Evolutionary conservation across 352 stramenopile species (phyloP), one percentile per base, ranked within the genome.

Genomic region (Pythium myriotylum): DNA sequence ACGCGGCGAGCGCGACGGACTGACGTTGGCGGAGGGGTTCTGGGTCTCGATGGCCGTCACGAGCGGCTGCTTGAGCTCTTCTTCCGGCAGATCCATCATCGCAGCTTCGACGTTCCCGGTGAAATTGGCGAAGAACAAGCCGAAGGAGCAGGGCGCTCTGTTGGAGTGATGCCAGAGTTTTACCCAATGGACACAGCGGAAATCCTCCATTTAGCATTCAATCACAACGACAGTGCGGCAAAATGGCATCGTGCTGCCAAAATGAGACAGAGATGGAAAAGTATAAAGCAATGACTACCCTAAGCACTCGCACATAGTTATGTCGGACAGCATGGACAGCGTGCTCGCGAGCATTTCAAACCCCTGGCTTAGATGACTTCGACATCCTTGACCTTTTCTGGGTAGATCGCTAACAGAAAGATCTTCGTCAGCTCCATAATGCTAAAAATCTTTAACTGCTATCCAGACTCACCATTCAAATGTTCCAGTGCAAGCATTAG

Each of bases 401-500:
- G 59, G 35, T 62, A 23, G 39, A 42, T 54, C 39, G 32, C 55
- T 62, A 19, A n/a, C 9, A 19, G 23, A 46, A 52, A 47, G 9
- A 51, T 24, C 16, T 35, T 35, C n/a, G 26, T 59, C 39, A 65
- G 17, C 24, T n/a, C 47, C 41, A 43, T 9, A 45, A 19, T 20
- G 9, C n/a, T n/a, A n/a, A n/a, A n/a, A n/a, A n/a, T n/a, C n/a
- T n/a, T n/a, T n/a, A n/a, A 19, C 35, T 23, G 12, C 43, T 24
- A 23, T 20, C 35, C 19, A 35, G 35, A 33, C 65, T 27, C 47
- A 89, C 82, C 84, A 69, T 97, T 97, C 54, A 97, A 62, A 53
- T 90, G 81, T 65, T 97, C 89, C 45, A 97, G 65, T 24, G 87
- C 89, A 39, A 95, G 72, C 76, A 95, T 93, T 24, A 97, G 76